These are phyloP conservation scores for Plasmodium inui DNA, from an alignment of 169 alveolate species.

Conservation along the genomic window DNA sequence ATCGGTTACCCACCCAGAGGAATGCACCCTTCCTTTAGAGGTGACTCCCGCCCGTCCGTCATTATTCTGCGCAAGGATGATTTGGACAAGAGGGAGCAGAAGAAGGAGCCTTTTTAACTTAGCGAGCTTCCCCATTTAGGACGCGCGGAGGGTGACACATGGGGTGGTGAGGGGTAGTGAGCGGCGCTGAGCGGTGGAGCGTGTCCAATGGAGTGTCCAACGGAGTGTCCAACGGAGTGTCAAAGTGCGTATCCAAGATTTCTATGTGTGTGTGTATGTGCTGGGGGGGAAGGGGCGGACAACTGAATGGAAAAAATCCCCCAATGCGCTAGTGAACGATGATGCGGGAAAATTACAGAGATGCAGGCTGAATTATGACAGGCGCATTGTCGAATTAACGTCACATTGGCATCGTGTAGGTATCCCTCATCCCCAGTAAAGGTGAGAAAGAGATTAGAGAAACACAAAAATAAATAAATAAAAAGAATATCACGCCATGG, in stretches of 20 bases:
- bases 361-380: not conserved
- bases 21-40: not conserved
- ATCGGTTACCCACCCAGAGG: no score
- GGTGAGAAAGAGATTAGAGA: not conserved
- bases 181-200: not conserved
- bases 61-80: not conserved
- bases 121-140: conserved; percentile 25
- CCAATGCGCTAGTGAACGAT: not conserved
- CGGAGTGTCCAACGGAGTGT: not conserved
- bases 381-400: not conserved
- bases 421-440: not conserved
- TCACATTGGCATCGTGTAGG: not conserved
- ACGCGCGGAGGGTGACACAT: not conserved
- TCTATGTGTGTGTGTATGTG: not conserved
- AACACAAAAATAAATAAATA: not conserved
- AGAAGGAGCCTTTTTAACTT: not conserved
- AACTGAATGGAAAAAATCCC: not conserved
- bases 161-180: not conserved
- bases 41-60: not conserved
- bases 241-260: not conserved
- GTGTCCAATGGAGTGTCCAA: not conserved
- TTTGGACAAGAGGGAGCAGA: not conserved
- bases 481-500: not conserved
- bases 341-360: not conserved
- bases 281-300: not conserved